Conservation (phyloP, 2,329 filamentous ascomycete genomes). For the Furcasterigmium furcatum region DNA sequence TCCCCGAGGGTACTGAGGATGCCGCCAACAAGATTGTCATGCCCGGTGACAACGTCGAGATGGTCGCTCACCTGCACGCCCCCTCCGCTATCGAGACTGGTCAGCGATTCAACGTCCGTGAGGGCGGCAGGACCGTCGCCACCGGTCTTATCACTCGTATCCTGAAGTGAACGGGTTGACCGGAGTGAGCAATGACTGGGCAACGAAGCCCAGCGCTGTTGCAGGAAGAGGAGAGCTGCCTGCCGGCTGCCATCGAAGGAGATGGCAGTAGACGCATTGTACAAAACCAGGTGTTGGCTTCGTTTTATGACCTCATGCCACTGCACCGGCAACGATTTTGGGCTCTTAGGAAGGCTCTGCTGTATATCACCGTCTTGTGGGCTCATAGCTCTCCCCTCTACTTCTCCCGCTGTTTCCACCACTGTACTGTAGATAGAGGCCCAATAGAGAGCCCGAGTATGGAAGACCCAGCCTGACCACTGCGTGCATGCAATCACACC, state of each 20-base stretch:
- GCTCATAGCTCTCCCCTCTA: conserved; percentile 37
- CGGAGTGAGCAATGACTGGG: conserved; percentile 5
- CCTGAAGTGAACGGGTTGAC: conserved; percentile 42
- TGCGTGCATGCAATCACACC: too few species aligned
- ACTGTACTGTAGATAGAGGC: conserved; percentile 29
- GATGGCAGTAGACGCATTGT: not conserved
- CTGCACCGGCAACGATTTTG: conserved; percentile 12
- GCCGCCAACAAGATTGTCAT: conserved; percentile 77
- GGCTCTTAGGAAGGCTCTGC: conserved; percentile 18
- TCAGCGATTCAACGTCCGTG: conserved; percentile 96
- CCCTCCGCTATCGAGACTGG: conserved; percentile 86
- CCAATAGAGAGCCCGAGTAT: conserved; percentile 6
- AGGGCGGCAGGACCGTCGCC: conserved; percentile 87
- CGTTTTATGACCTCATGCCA: conserved; percentile 17
- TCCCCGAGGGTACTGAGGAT: conserved; percentile 81
- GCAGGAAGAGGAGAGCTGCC: not conserved
- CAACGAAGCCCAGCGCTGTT: not conserved
- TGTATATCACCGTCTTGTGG: conserved; percentile 32
- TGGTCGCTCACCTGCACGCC: conserved; percentile 82
- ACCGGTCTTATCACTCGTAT: conserved; percentile 81
- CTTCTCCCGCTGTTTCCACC: conserved; percentile 34
- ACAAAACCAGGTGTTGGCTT: conserved; percentile 12
- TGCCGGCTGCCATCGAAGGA: not conserved
- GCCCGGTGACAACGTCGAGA: conserved; percentile 98
- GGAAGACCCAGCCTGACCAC: too few species aligned